phyloP scores from a whole-genome alignment of 1,284 basidiomycete genomes.

The Moesziomyces antarcticus region DNA sequence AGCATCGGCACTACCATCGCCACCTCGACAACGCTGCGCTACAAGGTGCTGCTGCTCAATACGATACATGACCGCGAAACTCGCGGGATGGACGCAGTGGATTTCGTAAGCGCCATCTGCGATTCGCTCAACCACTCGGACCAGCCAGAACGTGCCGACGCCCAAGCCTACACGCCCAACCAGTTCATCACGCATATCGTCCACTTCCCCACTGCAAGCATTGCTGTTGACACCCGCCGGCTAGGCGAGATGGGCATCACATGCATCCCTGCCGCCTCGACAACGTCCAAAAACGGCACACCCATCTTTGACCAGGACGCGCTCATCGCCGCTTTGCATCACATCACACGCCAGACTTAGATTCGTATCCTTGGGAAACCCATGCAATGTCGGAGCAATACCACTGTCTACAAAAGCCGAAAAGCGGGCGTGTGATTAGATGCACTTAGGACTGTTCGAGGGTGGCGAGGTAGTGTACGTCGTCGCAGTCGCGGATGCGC shows the following conservation, averaged over 20 bases:
- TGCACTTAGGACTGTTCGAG: slow-evolving; percentile 10
- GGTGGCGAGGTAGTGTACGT: slow-evolving; percentile 51
- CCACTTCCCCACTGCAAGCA: slow-evolving; percentile 30
- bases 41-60: slow-evolving; percentile 89
- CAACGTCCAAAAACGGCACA: slow-evolving; percentile 11
- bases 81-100: slow-evolving; percentile 80
- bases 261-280: slow-evolving; percentile 10
- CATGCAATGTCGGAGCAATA: not conserved
- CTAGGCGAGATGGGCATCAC: slow-evolving; percentile 19
- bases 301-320: slow-evolving; percentile 45
- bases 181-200: slow-evolving; percentile 78
- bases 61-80: slow-evolving; percentile 91
- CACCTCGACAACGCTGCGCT: slow-evolving; percentile 76
- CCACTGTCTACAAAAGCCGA: not conserved
- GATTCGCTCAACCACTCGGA: slow-evolving; percentile 74
- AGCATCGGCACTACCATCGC: slow-evolving; percentile 85
- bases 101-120: slow-evolving; percentile 83
- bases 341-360: slow-evolving; percentile 4
- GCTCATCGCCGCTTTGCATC: slow-evolving; percentile 14
- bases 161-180: slow-evolving; percentile 44
- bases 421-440: not conserved
- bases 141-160: slow-evolving; percentile 9
- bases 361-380: not conserved
- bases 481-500: slow-evolving; percentile 71
- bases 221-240: slow-evolving; percentile 11